Evolutionary conservation across 2,329 filamentous ascomycete species (phyloP), one percentile per base, ranked within the genome.

Genomic region (Thielaviopsis euricoi): DNA sequence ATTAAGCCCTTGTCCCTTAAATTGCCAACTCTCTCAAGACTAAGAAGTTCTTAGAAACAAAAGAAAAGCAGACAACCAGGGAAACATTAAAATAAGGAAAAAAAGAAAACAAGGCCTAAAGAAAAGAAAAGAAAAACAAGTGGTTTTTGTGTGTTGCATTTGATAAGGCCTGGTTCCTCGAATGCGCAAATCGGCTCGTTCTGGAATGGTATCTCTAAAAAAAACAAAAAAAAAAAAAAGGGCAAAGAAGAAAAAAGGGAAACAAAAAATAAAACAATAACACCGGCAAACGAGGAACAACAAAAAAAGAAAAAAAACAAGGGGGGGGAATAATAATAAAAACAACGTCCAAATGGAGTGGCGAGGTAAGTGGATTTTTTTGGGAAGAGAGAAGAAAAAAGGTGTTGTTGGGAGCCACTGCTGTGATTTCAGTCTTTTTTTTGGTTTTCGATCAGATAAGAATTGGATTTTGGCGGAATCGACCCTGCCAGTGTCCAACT

Each of bases 91-190:
- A n/a, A n/a, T n/a, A n/a, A n/a, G n/a, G n/a, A n/a, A n/a, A 13
- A 53, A 22, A 53, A 53, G 12, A 26, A 43, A 43, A 6, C 25
- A 26, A 9, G 25, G 25, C 25, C 25, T 4, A 9, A 9, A 26
- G 25, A 21, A 26, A 26, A 26, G 7, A 26, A 7, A 26, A 43
- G 23, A 54, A 13, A 54, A 43, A n/a, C n/a, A n/a, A n/a, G n/a
- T n/a, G 52, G 52, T 37, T n/a, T 26, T 37, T 29, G 2, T 23
- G 53, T 49, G 19, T 29, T 55, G 53, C 53, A 55, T 55, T 37
- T 50, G 53, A 55, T 50, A 55, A 55, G 53, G 43, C 53, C 53
- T 55, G 53, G 53, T 49, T 55, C 53, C 53, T 55, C 43, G 53
- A 43, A 55, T 40, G 22, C 53, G 53, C 53, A 25, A 19, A 25